Conservation (phyloP, 1,284 basidiomycete genomes). For the Cryptococcus sp. region DNA sequence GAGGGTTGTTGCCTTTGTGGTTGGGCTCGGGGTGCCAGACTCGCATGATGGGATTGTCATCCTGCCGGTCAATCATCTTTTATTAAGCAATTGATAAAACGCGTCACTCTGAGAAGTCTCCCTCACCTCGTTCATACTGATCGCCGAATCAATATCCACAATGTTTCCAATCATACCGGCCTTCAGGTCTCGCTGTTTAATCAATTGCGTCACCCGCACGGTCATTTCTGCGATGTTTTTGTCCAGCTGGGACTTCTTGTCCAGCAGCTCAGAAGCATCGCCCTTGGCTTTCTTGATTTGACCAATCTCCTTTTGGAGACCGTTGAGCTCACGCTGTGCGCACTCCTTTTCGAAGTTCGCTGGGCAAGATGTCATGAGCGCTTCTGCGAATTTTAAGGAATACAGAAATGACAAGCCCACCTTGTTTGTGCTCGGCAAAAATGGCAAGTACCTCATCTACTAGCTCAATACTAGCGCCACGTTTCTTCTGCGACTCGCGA, state of each 20-base stretch:
- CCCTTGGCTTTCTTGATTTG: constrained; percentile 95
- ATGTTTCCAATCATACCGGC: constrained; percentile 87
- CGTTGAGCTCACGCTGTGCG: constrained; percentile 78
- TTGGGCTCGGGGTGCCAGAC: constrained; percentile 85
- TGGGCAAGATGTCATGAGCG: constrained; percentile 37
- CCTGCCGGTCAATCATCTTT: constrained; percentile 52
- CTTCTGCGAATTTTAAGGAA: not conserved
- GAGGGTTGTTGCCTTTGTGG: constrained; percentile 53
- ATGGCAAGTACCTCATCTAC: constrained; percentile 91
- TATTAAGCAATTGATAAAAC: not conserved
- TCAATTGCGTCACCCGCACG: constrained; percentile 69
- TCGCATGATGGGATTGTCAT: constrained; percentile 78
- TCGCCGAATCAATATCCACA: constrained; percentile 79
- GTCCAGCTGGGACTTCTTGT: constrained; percentile 74
- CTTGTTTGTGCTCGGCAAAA: constrained; percentile 64
- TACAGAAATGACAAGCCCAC: constrained; percentile 54
- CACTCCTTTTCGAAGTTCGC: constrained; percentile 81
- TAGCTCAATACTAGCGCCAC: constrained; percentile 80
- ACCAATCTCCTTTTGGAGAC: constrained; percentile 88
- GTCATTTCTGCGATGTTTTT: constrained; percentile 65
- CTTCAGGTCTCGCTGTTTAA: constrained; percentile 66
- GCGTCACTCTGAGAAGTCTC: not conserved
- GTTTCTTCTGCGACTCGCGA: constrained; percentile 86
- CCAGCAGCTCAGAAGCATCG: constrained; percentile 77
- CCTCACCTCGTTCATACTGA: constrained; percentile 81